Conservation (phyloP, 2,329 filamentous ascomycete species). For the Canariomyces notabilis region DNA sequence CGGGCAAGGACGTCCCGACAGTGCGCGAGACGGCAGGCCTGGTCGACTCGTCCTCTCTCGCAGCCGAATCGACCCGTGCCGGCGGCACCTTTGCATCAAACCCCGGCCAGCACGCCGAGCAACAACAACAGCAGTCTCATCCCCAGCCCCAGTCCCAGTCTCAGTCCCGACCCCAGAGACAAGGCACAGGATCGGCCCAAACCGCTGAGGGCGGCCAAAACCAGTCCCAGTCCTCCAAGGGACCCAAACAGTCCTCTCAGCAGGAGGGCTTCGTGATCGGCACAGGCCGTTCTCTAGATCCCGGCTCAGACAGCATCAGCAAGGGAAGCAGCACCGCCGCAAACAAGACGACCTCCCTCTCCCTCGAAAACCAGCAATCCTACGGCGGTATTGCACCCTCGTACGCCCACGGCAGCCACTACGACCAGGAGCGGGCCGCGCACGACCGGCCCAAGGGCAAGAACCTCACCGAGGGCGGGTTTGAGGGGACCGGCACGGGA, state of each 20-base stretch:
- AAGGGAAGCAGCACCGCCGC: neutral
- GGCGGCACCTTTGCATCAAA: slow-evolving; percentile 60
- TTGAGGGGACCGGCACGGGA: slow-evolving; percentile 22
- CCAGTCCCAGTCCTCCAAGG: neutral
- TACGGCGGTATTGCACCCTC: slow-evolving; percentile 21
- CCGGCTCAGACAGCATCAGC: neutral
- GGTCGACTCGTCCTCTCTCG: slow-evolving; percentile 66
- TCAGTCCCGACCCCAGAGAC: no score
- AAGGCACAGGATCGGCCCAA: no score
- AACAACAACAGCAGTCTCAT: neutral
- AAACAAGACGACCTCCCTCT: slow-evolving; percentile 3
- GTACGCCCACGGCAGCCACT: slow-evolving; percentile 19
- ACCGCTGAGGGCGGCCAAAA: slow-evolving; percentile 1
- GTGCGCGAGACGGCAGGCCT: slow-evolving; percentile 59
- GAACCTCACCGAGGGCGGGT: slow-evolving; percentile 27
- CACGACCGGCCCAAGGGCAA: slow-evolving; percentile 25
- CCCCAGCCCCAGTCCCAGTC: neutral
- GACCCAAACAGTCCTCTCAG: neutral
- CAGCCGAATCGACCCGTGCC: slow-evolving; percentile 61
- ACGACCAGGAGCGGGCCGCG: slow-evolving; percentile 1
- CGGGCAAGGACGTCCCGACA: slow-evolving; percentile 37
- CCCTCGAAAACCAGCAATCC: slow-evolving; percentile 14
- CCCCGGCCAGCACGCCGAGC: slow-evolving; percentile 28
- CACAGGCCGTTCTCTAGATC: no score
- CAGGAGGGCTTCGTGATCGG: neutral